phyloP scores from a whole-genome alignment of 768 basidiomycete species.

The Calvatia gigantea region DNA sequence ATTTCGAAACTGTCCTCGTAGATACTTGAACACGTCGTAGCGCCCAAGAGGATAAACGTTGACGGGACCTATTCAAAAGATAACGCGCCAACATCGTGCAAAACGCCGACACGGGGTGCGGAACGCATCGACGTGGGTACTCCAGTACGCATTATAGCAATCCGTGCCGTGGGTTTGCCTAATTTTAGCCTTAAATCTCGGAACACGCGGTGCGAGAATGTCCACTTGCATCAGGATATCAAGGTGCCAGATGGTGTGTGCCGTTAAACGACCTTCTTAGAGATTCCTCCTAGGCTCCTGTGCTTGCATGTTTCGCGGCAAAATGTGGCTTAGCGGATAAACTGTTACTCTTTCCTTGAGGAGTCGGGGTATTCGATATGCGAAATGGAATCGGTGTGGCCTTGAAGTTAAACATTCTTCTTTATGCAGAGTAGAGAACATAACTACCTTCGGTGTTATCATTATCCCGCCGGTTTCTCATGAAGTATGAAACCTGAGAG shows the following conservation, averaged over 20 bases:
- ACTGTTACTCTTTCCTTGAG: background rate
- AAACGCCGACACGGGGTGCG: background rate
- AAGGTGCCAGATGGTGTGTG: background rate
- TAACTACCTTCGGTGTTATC: too few relatives aligned
- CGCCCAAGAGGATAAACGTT: too few relatives aligned
- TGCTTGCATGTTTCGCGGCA: background rate
- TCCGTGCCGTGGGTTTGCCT: background rate
- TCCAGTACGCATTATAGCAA: constrained; percentile 8
- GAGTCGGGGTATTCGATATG: background rate
- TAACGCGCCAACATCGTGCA: too few relatives aligned
- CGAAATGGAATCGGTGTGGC: too few relatives aligned
- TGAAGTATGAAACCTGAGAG: too few relatives aligned
- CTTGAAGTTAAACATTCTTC: too few relatives aligned
- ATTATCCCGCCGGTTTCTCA: constrained; percentile 1
- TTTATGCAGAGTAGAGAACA: too few relatives aligned
- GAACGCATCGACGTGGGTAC: background rate
- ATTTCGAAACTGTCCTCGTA: background rate
- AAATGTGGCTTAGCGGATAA: constrained; percentile 5
- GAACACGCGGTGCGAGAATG: background rate
- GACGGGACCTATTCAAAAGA: too few relatives aligned
- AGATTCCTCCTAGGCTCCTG: background rate
- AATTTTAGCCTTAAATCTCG: background rate
- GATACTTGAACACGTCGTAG: background rate
- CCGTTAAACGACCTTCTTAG: background rate
- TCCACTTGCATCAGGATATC: background rate